phyloP scores from a whole-genome alignment of 192 early-diverging fungal genomes.

The Rhizoclosmatium sp. region DNA sequence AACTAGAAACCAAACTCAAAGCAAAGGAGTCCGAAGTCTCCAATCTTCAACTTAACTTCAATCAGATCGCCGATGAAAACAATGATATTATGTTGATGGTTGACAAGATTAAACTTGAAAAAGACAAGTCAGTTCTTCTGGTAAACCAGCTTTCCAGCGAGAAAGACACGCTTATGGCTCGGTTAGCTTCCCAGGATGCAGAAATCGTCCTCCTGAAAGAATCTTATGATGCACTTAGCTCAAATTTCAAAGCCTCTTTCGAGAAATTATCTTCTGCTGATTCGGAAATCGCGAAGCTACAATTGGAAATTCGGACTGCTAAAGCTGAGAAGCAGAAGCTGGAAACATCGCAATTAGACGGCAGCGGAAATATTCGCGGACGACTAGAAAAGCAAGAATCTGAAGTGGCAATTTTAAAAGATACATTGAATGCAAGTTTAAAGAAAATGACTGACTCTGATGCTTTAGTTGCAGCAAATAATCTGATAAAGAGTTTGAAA shows the following conservation, averaged over 20 bases:
- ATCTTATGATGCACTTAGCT: not conserved
- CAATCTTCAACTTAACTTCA: not conserved
- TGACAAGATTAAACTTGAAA: not conserved
- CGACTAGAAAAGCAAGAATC: not conserved
- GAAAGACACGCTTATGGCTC: not conserved
- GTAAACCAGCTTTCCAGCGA: not conserved
- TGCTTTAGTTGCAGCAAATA: not conserved
- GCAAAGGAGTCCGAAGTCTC: not conserved
- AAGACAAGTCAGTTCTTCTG: not conserved
- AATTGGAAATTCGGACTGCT: not conserved
- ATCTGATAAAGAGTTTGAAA: not conserved
- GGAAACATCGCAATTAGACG: not conserved
- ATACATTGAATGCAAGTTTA: not conserved
- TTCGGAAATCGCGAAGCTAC: not conserved
- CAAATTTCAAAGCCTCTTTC: not conserved
- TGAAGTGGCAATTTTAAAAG: not conserved
- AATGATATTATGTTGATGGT: not conserved
- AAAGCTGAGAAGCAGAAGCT: not conserved
- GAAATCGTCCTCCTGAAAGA: slow-evolving; percentile 4
- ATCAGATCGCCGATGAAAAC: slow-evolving; percentile 17
- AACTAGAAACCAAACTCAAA: not conserved
- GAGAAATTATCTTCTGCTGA: not conserved
- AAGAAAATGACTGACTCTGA: not conserved
- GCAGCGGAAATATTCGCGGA: not conserved
- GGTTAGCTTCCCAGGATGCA: not conserved